phyloP scores from a whole-genome alignment of 2,329 filamentous ascomycete genomes.

The Phialophora macrospora region DNA sequence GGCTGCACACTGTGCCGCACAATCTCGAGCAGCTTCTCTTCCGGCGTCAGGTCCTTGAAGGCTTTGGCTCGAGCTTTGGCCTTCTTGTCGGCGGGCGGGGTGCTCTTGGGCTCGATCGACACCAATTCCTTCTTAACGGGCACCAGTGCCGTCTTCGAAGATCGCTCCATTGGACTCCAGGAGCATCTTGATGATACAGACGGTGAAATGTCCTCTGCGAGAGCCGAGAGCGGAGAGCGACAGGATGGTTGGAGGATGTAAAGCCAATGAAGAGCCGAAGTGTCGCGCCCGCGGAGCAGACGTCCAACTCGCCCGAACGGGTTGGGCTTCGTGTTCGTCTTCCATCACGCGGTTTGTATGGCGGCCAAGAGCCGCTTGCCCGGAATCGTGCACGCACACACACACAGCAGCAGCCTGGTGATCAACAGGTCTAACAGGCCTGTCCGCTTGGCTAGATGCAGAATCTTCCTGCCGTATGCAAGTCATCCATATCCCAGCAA shows the following conservation, averaged over 20 bases:
- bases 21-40: slow-evolving; percentile 32
- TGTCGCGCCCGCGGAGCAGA: not conserved
- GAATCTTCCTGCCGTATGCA: not conserved
- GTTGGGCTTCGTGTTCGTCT: not conserved
- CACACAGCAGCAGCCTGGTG: too few relatives aligned
- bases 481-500: too few relatives aligned
- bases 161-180: slow-evolving; percentile 18
- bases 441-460: not conserved
- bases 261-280: not conserved
- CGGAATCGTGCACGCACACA: not conserved
- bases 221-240: not conserved
- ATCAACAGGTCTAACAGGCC: not conserved
- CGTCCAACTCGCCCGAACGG: slow-evolving; percentile 5
- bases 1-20: slow-evolving; percentile 30
- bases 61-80: slow-evolving; percentile 4
- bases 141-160: slow-evolving; percentile 17
- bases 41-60: slow-evolving; percentile 21
- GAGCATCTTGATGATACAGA: slow-evolving; percentile 19
- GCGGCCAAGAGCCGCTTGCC: slow-evolving; percentile 4
- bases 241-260: not conserved
- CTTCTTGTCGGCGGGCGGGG: not conserved
- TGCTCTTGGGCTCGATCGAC: slow-evolving; percentile 12
- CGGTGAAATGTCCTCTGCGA: not conserved
- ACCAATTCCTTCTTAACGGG: slow-evolving; percentile 28
- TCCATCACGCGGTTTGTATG: not conserved